phyloP scores from a whole-genome alignment of 257 asterid genomes.

The Paraleonurus japonicus region DNA sequence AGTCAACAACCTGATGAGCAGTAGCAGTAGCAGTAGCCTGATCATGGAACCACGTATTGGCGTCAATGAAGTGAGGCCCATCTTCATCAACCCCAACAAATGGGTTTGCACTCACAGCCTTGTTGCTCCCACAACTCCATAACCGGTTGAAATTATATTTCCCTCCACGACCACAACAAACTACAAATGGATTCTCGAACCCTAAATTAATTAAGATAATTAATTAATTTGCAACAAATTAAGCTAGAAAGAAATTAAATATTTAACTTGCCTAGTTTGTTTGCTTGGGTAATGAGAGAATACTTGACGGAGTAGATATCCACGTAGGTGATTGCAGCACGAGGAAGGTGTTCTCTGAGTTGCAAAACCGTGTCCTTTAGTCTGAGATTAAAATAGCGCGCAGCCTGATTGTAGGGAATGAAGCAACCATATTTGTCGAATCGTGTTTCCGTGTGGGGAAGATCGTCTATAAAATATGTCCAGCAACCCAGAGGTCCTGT shows the following conservation, averaged over 20 bases:
- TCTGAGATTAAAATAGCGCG: constrained; percentile 54
- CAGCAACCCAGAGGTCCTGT: constrained; percentile 79
- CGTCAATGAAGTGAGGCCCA: background rate
- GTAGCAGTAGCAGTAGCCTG: background rate
- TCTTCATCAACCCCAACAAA: background rate
- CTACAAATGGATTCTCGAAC: constrained; percentile 51
- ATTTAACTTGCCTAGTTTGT: constrained; percentile 49
- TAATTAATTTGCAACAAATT: no score
- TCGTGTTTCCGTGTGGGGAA: constrained; percentile 49
- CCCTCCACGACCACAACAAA: constrained; percentile 83
- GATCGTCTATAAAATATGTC: constrained; percentile 66
- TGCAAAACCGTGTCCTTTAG: constrained; percentile 38
- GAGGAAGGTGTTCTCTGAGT: constrained; percentile 59
- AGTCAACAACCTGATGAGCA: constrained; percentile 33
- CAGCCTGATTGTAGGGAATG: constrained; percentile 60
- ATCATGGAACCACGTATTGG: background rate
- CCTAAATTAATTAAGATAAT: no score
- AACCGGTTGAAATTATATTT: constrained; percentile 59
- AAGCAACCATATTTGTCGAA: constrained; percentile 62
- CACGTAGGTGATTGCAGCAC: constrained; percentile 60
- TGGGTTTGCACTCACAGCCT: constrained; percentile 27
- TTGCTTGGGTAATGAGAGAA: constrained; percentile 44
- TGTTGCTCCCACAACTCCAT: constrained; percentile 55
- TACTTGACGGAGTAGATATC: constrained; percentile 66
- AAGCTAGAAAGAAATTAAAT: no score